Conservation (phyloP, 2,329 filamentous ascomycete species). For the Fusarium sp. region DNA sequence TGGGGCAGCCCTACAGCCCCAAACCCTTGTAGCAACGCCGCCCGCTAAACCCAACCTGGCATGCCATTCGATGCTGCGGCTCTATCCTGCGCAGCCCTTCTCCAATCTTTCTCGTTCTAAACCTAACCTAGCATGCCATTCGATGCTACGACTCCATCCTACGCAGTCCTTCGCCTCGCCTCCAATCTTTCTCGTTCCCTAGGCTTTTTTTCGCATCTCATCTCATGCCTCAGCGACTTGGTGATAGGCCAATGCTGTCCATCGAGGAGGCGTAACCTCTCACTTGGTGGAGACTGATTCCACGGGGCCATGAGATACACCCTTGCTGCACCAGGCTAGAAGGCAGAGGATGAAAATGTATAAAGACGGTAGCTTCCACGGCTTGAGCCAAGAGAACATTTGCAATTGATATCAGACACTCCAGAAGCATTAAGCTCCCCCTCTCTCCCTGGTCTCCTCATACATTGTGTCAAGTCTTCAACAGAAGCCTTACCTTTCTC, state of each 20-base stretch:
- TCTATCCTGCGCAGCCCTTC: too few species aligned
- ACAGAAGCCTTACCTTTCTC: not conserved
- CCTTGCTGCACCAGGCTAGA: not conserved
- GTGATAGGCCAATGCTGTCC: too few species aligned
- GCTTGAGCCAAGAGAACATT: not conserved
- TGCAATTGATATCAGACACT: conserved; percentile 3
- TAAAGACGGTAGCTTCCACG: conserved; percentile 25
- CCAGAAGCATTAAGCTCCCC: not conserved
- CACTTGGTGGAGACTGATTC: too few species aligned
- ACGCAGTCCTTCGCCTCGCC: not conserved
- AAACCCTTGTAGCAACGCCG: conserved; percentile 9
- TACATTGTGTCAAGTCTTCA: not conserved
- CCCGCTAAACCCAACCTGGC: conserved; percentile 29
- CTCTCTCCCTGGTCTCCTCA: not conserved
- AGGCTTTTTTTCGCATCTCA: too few species aligned
- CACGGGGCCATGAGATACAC: too few species aligned
- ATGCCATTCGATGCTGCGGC: too few species aligned
- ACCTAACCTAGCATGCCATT: conserved; percentile 9
- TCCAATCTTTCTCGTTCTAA: conserved; percentile 9
- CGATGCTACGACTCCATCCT: too few species aligned
- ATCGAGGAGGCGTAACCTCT: too few species aligned
- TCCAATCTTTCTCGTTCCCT: too few species aligned
- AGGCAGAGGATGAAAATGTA: conserved; percentile 16
- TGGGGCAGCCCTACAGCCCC: conserved; percentile 34
- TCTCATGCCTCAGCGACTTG: too few species aligned